Base-by-base conservation (phyloP, 345 rosid species). In the Sisymbrium altissimum region DNA sequence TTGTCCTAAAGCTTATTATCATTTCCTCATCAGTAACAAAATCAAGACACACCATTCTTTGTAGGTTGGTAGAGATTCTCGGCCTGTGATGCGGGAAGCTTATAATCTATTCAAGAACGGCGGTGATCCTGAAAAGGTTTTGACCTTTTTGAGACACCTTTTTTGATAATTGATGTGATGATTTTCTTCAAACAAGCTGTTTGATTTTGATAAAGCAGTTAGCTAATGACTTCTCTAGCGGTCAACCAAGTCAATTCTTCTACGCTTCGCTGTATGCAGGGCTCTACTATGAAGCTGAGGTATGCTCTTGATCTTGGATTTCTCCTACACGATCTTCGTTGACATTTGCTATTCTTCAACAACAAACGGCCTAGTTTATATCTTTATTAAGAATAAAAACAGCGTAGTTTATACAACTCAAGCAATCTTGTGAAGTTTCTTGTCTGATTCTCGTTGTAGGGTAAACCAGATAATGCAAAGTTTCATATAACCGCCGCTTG, bases 21-120 rank as follows among this genome's bases (percentile, higher is more conserved):
- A n/a, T 36, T 36, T 14, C 0, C 33, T 58, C 19, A 39, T 27
- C 38, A 48, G 29, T 57, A 0, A 25, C 17, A 21, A 14, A 13
- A 19, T 0, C 8, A 21, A 6, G 19, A 43, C 62, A 27, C 30
- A 15, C 0, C 6, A 9, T 41, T 17, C 2, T 70, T 50, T 82
- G 85, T 85, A 89, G 98, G 97, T 89, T 40, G 94, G 94, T 49
- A 86, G 88, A 85, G 98, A 94, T 85, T 83, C 90, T 40, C 81
- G 91, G 59, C 91, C 91, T 32, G 87, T 88, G 54, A 91, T 91
- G 98, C 76, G 87, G 54, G 88, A 84, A 79, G 97, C 89, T 66
- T 94, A 86, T 81, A 76, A 81, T 75, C 72, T 91, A 87, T 88
- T 91, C 72, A 91, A 84, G 81, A 85, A 82, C 58, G 95, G 97